Evolutionary conservation across 2,329 filamentous ascomycete genomes (phyloP).

Genomic region (Volutella citrinella): DNA sequence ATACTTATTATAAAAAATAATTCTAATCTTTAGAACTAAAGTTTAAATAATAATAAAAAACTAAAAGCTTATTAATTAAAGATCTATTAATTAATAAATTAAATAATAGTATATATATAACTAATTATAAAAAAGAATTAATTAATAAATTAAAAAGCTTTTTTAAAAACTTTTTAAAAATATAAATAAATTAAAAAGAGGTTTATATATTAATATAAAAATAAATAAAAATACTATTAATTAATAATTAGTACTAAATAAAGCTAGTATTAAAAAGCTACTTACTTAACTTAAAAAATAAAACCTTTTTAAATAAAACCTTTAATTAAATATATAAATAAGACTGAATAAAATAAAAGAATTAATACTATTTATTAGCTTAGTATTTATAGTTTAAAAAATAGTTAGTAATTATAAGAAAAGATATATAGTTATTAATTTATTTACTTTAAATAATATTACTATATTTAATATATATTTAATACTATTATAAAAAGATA

Average conservation of each 20-base stretch:
- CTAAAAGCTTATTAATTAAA: background rate
- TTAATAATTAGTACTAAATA: background rate
- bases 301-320: background rate
- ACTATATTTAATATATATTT: no score
- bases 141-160: background rate
- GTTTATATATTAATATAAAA: background rate
- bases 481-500: no score
- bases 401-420: background rate
- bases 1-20: background rate
- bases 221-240: background rate
- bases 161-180: background rate
- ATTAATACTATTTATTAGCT: background rate
- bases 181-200: background rate
- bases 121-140: background rate
- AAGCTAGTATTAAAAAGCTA: background rate
- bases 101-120: background rate
- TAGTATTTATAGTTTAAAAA: background rate
- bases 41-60: background rate
- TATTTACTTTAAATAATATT: background rate
- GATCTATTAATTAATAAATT: background rate
- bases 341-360: background rate
- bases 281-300: background rate
- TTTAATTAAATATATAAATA: background rate
- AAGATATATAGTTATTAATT: background rate
- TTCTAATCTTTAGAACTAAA: background rate